phyloP scores from a whole-genome alignment of 2,329 filamentous ascomycete species.

The Xylariaceae sp. region DNA sequence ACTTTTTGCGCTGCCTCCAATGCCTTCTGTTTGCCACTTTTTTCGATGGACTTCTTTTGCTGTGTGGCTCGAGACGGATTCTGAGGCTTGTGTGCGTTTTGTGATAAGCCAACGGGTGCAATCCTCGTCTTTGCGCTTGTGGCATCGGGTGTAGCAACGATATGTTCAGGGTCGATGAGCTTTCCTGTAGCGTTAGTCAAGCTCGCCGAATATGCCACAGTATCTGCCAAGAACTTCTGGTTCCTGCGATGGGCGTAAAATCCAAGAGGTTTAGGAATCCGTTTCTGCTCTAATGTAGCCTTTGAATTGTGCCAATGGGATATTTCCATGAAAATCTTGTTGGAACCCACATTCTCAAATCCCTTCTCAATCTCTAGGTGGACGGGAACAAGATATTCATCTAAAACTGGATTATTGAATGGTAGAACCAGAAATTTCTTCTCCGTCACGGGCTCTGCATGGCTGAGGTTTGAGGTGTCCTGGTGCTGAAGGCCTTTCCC shows the following conservation, averaged over 20 bases:
- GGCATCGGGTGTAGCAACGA: constrained; percentile 51
- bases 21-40: no score
- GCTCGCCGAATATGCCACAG: constrained; percentile 69
- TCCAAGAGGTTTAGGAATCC: constrained; percentile 27
- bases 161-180: constrained; percentile 63
- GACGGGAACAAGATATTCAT: constrained; percentile 48
- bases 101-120: no score
- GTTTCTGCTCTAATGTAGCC: constrained; percentile 49
- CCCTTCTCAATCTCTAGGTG: constrained; percentile 39
- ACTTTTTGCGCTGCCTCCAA: no score
- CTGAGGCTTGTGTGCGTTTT: constrained; percentile 9
- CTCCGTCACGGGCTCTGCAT: no score
- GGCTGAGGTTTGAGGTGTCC: no score
- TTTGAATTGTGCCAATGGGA: constrained; percentile 67
- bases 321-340: constrained; percentile 51
- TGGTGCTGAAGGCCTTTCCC: no score
- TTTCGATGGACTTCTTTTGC: constrained; percentile 28
- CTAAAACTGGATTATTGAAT: constrained; percentile 52
- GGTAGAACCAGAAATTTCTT: no score
- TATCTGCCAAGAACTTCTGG: constrained; percentile 69
- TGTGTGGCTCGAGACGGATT: constrained; percentile 11
- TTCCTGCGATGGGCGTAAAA: constrained; percentile 49
- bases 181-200: constrained; percentile 67
- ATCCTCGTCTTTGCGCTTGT: not conserved
- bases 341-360: constrained; percentile 29